Base-by-base conservation (phyloP, 2,329 filamentous ascomycete species). In the Pseudovirgaria hyperparasitica region DNA sequence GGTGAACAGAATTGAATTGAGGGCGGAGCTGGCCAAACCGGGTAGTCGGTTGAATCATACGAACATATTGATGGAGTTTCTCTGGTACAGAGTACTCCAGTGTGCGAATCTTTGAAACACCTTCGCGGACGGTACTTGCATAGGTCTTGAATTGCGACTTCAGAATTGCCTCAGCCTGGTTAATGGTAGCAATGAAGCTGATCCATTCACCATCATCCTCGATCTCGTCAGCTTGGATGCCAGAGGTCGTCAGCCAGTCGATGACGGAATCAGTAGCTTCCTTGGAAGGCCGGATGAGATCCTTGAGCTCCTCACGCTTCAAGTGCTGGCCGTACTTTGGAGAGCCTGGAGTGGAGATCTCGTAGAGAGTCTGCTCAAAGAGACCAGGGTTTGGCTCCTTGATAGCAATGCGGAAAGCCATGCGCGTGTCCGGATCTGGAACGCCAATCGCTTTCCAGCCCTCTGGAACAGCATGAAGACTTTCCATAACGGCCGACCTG, bases 1-100 rank as follows among this genome's bases (percentile, higher is more conserved):
- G 42, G 12, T 48, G 30, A 9, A 57, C 43, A 5, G 49, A 48
- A 15, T 46, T 57, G 23, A 39, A 43, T 30, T 67, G 60, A 2
- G 62, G 38, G 16, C 45, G 48, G 13, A 67, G 56, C 29, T 62
- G 54, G 11, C 67, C 67, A 32, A 78, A 79, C 20, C 67, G 60
- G 4, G 70, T 78, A 1, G 73, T 78, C 1, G 74, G 74, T 46
- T 77, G 70, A 25, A 79, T 69, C 42, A 76, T 60, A 31, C 70
- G 66, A 31, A 80, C 60, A 39, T 71, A 59, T 22, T 55, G 40
- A 27, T 62, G 58, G 6, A 80, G 48, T 0, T 60, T 48, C 26
- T 57, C 56, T 0, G 75, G 76, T 1, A 80, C 61, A 0, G 70
- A 76, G 49, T 80, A 81, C 24, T 62, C 54, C 10, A 69, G 49